Conservation (phyloP, 306 rosid genomes). For the Corylus americana region DNA sequence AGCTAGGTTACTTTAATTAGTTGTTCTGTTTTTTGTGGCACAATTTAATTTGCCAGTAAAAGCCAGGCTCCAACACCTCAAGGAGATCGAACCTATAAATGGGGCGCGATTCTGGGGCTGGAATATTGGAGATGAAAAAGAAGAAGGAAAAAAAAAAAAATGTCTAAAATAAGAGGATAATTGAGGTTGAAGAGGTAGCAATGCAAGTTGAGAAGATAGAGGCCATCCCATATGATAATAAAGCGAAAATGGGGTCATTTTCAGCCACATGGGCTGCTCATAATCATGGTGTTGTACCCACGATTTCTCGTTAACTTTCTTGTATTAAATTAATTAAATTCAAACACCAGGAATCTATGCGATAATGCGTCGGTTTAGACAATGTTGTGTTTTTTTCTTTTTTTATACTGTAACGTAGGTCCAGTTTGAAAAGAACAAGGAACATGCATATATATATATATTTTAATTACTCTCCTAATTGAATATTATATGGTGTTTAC, state of each 20-base stretch:
- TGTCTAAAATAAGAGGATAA: not conserved
- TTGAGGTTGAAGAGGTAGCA: not conserved
- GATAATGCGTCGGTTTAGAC: constrained; percentile 23
- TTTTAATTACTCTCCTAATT: not conserved
- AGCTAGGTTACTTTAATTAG: no score
- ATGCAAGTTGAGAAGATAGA: constrained; percentile 29
- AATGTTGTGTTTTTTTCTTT: not conserved
- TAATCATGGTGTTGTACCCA: constrained; percentile 23
- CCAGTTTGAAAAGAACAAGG: constrained; percentile 40
- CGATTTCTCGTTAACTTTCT: constrained; percentile 28
- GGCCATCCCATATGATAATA: constrained; percentile 17
- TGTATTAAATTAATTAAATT: constrained; percentile 22
- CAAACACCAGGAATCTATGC: constrained; percentile 38
- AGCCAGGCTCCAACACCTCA: no score
- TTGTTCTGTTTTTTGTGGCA: no score
- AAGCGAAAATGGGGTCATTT: constrained; percentile 41
- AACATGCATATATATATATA: not conserved
- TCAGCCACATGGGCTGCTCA: constrained; percentile 45
- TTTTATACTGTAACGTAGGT: constrained; percentile 13
- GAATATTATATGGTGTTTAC: constrained; percentile 25
- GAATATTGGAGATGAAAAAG: no score
- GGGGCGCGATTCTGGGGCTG: no score
- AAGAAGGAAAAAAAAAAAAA: not conserved
- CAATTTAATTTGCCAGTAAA: no score
- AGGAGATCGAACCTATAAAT: no score